Conservation (phyloP, 495 filamentous ascomycete genomes). For the Tuber magnatum region DNA sequence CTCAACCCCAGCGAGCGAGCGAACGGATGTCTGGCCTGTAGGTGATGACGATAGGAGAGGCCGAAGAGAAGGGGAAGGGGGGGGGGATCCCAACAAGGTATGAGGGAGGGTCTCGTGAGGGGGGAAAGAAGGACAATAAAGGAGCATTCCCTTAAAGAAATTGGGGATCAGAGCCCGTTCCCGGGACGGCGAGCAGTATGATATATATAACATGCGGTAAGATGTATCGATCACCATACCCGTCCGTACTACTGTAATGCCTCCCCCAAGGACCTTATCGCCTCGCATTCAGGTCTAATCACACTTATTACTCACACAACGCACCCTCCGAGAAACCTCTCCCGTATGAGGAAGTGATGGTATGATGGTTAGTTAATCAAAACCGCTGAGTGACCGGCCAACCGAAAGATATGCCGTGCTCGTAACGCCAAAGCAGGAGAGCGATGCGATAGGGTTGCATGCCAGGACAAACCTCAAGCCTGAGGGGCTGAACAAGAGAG, state of each 20-base stretch:
- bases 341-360: neutral
- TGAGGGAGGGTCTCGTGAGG: neutral
- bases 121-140: neutral
- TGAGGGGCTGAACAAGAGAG: neutral
- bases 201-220: neutral
- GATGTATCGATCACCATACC: neutral
- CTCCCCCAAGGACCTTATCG: neutral
- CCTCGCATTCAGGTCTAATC: conserved; percentile 2
- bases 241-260: neutral
- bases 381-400: neutral
- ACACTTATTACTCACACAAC: neutral
- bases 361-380: neutral
- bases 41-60: neutral
- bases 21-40: neutral
- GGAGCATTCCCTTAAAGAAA: neutral
- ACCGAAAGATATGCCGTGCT: neutral
- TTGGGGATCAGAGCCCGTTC: neutral
- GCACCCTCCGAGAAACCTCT: neutral
- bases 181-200: neutral
- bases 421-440: neutral
- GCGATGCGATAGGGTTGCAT: neutral
- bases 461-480: neutral
- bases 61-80: neutral
- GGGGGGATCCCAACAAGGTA: neutral
- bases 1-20: neutral